Evolutionary conservation across 345 rosid genomes (phyloP).

Genomic region (Populus deltoides): DNA sequence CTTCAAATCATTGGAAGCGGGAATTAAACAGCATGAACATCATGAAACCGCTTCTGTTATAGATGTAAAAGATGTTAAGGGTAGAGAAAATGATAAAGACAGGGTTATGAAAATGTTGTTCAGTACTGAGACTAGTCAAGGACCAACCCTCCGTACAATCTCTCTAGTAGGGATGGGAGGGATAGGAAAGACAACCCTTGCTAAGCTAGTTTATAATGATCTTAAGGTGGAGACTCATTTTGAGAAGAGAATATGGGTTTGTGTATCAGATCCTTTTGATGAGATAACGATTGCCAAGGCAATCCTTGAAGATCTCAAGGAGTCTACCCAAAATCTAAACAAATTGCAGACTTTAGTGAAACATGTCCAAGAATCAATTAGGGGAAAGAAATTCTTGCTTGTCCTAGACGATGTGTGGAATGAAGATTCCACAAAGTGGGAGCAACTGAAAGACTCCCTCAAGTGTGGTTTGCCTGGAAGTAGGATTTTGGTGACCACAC

Average conservation of each 20-base stretch:
- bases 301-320: not conserved
- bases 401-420: constrained; percentile 13
- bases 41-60: not conserved
- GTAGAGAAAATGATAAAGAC: not conserved
- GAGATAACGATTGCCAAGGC: not conserved
- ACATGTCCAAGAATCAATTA: not conserved
- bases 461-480: not conserved
- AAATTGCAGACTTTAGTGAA: not conserved
- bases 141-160: not conserved
- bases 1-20: not conserved
- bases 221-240: not conserved
- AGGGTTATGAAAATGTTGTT: not conserved
- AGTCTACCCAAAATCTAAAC: not conserved
- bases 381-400: not conserved
- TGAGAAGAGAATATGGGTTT: constrained; percentile 11
- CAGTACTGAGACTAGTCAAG: not conserved
- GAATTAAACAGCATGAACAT: not conserved
- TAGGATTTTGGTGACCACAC: not conserved
- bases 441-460: not conserved
- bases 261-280: constrained; percentile 16
- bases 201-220: constrained; percentile 3
- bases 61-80: not conserved
- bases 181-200: constrained; percentile 10
- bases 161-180: constrained; percentile 9
- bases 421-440: not conserved